Conservation (phyloP, 331 rosid species). For the Rhamnella rubrinervis region DNA sequence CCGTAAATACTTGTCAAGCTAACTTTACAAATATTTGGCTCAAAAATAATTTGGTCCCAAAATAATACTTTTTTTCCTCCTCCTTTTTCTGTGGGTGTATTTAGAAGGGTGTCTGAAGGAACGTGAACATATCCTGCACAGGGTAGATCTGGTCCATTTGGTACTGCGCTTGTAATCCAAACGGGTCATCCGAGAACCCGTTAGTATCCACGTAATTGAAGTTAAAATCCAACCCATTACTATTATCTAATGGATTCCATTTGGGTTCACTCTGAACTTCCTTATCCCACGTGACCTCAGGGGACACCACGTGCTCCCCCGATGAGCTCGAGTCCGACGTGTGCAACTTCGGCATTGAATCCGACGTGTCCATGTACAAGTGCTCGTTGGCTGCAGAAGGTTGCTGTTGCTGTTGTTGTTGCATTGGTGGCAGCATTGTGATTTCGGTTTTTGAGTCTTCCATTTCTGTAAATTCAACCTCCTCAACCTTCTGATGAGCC, state of each 20-base stretch:
- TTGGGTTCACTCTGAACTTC: conserved; percentile 73
- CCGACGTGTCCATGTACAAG: conserved; percentile 44
- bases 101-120: conserved; percentile 39
- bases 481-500: neutral
- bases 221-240: conserved; percentile 34
- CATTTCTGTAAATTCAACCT: conserved; percentile 16
- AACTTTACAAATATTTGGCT: no score
- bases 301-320: conserved; percentile 70
- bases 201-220: conserved; percentile 46
- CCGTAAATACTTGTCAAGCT: no score
- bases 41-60: neutral
- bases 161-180: conserved; percentile 46
- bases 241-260: conserved; percentile 42
- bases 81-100: neutral
- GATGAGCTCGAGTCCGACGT: conserved; percentile 63
- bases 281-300: conserved; percentile 64
- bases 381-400: conserved; percentile 28
- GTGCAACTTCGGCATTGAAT: conserved; percentile 56
- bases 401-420: neutral
- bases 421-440: neutral
- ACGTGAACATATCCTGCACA: conserved; percentile 68
- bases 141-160: conserved; percentile 58
- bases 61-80: neutral
- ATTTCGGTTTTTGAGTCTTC: conserved; percentile 59
- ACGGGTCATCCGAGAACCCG: conserved; percentile 47